Percentiles rank a stretch among this genome's conserved stretches.
phyloP scores from a whole-genome alignment of 1,139 yeast species.

The Saccharomyces hybrid region DNA sequence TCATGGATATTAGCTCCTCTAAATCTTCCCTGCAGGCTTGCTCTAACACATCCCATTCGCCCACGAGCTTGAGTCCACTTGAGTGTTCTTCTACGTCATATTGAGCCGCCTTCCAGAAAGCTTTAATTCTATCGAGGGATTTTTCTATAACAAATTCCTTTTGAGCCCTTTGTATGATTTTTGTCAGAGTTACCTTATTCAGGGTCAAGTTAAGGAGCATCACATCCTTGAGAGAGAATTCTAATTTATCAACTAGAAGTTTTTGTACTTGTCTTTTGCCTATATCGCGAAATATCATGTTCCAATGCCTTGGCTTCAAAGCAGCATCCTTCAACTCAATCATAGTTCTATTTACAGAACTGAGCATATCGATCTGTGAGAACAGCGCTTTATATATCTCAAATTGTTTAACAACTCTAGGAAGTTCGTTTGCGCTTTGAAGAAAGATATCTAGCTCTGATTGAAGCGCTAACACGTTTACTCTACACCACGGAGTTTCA shows the following conservation, averaged over 20 bases:
- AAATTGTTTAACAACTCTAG: background rate
- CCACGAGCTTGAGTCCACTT: constrained; percentile 48
- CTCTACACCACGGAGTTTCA: background rate
- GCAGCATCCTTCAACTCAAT: constrained; percentile 49
- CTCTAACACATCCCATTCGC: constrained; percentile 61
- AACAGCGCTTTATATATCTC: background rate
- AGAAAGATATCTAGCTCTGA: background rate
- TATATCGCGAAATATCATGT: constrained; percentile 36
- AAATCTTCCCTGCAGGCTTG: constrained; percentile 56
- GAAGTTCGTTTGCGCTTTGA: background rate
- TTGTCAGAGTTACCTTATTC: constrained; percentile 43
- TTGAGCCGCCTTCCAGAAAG: constrained; percentile 40
- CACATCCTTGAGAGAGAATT: constrained; percentile 49
- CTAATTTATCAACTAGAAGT: background rate
- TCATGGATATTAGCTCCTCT: constrained; percentile 61
- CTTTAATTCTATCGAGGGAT: constrained; percentile 42
- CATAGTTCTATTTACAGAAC: constrained; percentile 36
- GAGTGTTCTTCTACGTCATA: constrained; percentile 54
- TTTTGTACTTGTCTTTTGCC: constrained; percentile 12
- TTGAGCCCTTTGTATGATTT: constrained; percentile 55
- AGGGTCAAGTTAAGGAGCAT: constrained; percentile 47
- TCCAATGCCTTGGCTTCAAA: constrained; percentile 68
- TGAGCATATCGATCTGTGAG: constrained; percentile 25
- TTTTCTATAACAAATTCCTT: constrained; percentile 66
- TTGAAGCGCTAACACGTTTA: background rate